A percentile compares a stretch with the other conserved stretches of the same genome.
Conservation (phyloP, 345 rosid species). For the Sonneratia alba region DNA sequence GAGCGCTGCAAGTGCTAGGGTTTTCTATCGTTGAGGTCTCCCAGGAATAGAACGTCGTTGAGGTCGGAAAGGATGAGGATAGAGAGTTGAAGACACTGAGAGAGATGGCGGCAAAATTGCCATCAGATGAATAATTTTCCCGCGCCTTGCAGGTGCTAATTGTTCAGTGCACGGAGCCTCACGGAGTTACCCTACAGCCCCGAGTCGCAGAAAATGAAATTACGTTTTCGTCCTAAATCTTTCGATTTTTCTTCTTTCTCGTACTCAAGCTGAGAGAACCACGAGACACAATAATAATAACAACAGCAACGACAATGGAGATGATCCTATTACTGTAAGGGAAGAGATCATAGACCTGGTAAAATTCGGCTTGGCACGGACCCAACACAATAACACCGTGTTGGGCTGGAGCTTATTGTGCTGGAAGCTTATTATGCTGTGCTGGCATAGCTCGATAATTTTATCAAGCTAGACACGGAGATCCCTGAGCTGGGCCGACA, state of each 20-base stretch:
- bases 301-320: too few relatives aligned
- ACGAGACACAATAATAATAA: too few relatives aligned
- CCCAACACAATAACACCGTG: too few relatives aligned
- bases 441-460: too few relatives aligned
- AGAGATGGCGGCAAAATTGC: constrained; percentile 7
- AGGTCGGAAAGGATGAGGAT: background rate
- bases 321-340: too few relatives aligned
- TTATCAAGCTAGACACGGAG: too few relatives aligned
- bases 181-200: background rate
- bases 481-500: too few relatives aligned
- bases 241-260: background rate
- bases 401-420: too few relatives aligned
- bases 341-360: too few relatives aligned
- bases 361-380: too few relatives aligned
- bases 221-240: background rate
- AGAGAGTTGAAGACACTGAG: background rate
- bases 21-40: background rate
- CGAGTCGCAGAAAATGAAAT: background rate
- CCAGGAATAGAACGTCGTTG: background rate
- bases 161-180: background rate
- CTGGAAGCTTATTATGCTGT: too few relatives aligned
- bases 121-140: constrained; percentile 17
- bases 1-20: background rate
- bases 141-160: constrained; percentile 17
- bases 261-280: background rate